Evolutionary conservation across 495 filamentous ascomycete genomes (phyloP), one percentile per base, ranked within the genome.

Genomic region (Trichocladium uniseriatum): DNA sequence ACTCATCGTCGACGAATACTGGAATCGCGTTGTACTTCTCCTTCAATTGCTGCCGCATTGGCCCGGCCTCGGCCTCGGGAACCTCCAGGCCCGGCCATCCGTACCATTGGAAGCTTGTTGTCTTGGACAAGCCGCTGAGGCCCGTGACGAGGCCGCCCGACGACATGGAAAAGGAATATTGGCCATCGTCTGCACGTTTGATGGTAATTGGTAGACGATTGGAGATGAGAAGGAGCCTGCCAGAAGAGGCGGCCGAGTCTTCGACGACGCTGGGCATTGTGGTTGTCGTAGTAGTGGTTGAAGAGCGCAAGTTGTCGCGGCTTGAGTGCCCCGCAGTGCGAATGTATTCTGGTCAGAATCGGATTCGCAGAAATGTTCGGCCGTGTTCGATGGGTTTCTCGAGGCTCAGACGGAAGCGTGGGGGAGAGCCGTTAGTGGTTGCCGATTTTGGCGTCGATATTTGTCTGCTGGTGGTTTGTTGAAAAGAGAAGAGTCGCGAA

Each of bases 191-290:
- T 29, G 81, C 81, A 51, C 87, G 81, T 69, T 94, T 95, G 67
- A 97, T 89, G 41, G 89, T 95, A 64, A 96, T 94, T 5, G 91
- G 91, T 10, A 96, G 77, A 38, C 92, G 85, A 53, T 97, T 97
- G 11, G 91, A 95, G 56, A 95, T 79, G 38, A 97, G 80, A 32
- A 95, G 82, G 36, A 97, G 74, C 38, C 74, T 69, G 56, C 70
- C 65, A 6, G 58, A 49, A 28, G 41, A 24, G 38, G 48, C 43
- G 40, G 34, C 13, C 34, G 49, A 20, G 15, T 59, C 52, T 20
- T 60, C 53, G 43, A 60, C 48, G 27, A 48, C 34, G 36, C 34
- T 43, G 27, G 66, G 58, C 66, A 69, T 69, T 28, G 21, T 63
- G 61, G 18, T 20, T 27, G 22, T 3, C 9, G 41, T 5, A 14